Evolutionary conservation across 163 green algal genomes (phyloP).

Genomic region (Trebouxiophyceae sp.): DNA sequence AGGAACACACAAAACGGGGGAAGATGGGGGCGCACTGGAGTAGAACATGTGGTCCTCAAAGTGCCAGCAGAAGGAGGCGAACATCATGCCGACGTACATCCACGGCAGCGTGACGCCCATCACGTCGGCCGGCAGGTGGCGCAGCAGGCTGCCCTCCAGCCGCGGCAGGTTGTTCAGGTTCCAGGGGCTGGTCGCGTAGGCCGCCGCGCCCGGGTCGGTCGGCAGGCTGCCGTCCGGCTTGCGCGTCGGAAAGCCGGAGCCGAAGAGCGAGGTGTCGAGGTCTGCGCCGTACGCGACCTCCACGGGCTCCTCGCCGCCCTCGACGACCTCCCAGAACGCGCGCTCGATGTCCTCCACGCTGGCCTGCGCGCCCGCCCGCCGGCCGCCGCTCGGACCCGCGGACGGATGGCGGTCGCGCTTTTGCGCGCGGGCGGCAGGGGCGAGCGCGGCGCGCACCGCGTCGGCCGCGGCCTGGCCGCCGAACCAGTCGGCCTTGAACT

Average conservation of each 20-base stretch:
- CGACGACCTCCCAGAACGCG: slow-evolving; percentile 76
- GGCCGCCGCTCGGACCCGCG: no score
- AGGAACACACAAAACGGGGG: no score
- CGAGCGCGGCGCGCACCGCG: slow-evolving; percentile 3
- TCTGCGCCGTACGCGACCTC: slow-evolving; percentile 64
- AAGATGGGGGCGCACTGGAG: slow-evolving; percentile 14
- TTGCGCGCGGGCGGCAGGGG: no score
- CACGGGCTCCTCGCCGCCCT: slow-evolving; percentile 62
- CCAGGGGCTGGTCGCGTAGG: slow-evolving; percentile 29
- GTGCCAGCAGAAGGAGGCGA: slow-evolving; percentile 64
- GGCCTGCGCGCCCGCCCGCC: no score
- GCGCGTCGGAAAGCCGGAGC: slow-evolving; percentile 47
- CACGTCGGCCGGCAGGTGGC: slow-evolving; percentile 36
- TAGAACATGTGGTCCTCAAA: slow-evolving; percentile 73
- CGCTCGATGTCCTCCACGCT: slow-evolving; percentile 46
- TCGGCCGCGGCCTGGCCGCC: slow-evolving; percentile 19
- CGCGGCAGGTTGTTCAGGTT: slow-evolving; percentile 48
- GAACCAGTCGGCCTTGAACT: slow-evolving; percentile 49
- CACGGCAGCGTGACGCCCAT: slow-evolving; percentile 34
- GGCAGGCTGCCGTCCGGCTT: neutral
- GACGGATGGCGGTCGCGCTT: no score
- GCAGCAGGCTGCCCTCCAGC: slow-evolving; percentile 32
- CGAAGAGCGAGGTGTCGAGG: slow-evolving; percentile 47
- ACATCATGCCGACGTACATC: slow-evolving; percentile 67
- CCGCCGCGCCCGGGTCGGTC: neutral